Percentiles rank a stretch among this genome's conserved stretches.
Conservation (phyloP, 441 rosid genomes). For the Adansonia gregorii region DNA sequence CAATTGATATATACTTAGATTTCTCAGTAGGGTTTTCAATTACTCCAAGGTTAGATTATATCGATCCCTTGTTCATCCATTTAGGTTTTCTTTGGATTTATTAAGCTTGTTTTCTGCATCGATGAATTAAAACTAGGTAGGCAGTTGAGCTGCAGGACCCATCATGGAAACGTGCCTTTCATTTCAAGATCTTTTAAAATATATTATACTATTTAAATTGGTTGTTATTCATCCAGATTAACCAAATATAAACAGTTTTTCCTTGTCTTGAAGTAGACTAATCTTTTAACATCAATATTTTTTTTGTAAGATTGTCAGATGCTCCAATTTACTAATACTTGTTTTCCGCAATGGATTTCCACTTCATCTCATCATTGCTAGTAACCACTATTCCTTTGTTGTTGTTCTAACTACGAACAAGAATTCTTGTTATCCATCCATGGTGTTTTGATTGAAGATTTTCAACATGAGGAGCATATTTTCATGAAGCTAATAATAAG, state of each 20-base stretch:
- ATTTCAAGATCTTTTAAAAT: constrained; percentile 15
- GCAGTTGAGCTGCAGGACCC: constrained; percentile 4
- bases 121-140: constrained; percentile 15
- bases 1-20: background rate
- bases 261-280: background rate
- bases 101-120: constrained; percentile 8
- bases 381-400: background rate
- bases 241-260: constrained; percentile 3
- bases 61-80: background rate
- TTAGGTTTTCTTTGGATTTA: background rate
- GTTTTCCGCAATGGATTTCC: background rate
- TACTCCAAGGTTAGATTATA: background rate
- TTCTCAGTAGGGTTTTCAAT: constrained; percentile 13
- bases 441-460: background rate
- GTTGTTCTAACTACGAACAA: background rate
- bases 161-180: constrained; percentile 22
- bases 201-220: background rate
- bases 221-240: constrained; percentile 14
- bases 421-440: background rate
- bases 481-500: background rate
- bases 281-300: background rate
- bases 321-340: background rate
- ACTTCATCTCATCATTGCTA: background rate
- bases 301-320: background rate
- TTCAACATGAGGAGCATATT: background rate